Percentiles rank a stretch among this genome's conserved stretches.
Evolutionary conservation across 768 basidiomycete species (phyloP).

Genomic region (Suillus plorans): DNA sequence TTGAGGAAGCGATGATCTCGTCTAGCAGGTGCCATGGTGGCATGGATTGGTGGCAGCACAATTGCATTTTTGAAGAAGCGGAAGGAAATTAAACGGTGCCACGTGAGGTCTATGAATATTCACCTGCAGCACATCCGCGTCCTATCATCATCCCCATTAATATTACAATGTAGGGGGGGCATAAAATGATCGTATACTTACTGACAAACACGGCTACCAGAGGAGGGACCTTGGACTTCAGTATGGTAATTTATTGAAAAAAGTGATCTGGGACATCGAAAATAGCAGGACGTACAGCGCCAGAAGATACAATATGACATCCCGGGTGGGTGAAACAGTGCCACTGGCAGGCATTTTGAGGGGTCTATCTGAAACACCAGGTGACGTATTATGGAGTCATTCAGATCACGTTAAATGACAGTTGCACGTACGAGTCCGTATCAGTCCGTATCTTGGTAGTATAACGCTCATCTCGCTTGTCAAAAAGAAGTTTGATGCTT

Average conservation of each 20-base stretch:
- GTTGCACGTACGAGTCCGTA: no score
- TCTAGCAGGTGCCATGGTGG: no score
- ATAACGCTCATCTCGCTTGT: no score
- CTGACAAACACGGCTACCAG: conserved; percentile 29
- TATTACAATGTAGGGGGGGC: neutral
- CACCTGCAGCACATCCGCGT: conserved; percentile 27
- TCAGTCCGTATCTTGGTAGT: no score
- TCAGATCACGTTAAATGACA: no score
- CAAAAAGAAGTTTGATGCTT: no score
- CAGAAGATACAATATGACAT: conserved; percentile 39
- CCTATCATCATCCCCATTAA: conserved; percentile 12
- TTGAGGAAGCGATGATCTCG: no score
- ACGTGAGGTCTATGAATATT: neutral
- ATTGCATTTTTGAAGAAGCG: no score
- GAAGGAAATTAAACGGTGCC: neutral
- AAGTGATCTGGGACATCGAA: neutral
- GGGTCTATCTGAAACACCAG: neutral
- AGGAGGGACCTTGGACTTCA: conserved; percentile 21
- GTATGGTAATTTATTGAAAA: neutral
- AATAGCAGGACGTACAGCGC: conserved; percentile 24
- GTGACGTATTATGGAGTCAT: no score
- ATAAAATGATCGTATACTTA: conserved; percentile 12
- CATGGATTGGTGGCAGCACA: no score
- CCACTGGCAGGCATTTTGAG: conserved; percentile 17
- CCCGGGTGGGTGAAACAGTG: conserved; percentile 26